Evolutionary conservation across 495 filamentous ascomycete genomes (phyloP), one percentile per base, ranked within the genome.

Genomic region (Penicillium riverlandense): DNA sequence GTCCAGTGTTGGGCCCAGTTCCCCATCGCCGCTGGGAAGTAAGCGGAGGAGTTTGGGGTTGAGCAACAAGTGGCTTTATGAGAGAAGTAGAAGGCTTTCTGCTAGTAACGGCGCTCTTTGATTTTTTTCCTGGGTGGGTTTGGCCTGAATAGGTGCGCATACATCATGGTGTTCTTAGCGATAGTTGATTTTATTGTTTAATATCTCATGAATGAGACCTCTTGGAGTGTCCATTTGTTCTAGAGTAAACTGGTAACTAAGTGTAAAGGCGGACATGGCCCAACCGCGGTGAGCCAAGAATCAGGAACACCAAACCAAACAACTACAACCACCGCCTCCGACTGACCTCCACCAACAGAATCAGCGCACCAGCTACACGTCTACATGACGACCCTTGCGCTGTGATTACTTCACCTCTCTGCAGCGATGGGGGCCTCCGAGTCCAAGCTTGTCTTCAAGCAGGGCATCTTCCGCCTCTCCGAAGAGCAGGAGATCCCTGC

Each of bases 361-460:
- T 6, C 22, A 22, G 22, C 22, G 22, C 22, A 22, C 2, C 36
- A 36, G 16, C 43, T 40, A n/a, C 30, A 36, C 39, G 35, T 38
- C 57, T 66, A 51, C 41, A 65, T 67, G 65, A 59, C 44, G 49
- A 49, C 40, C 34, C 35, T 37, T 44, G 30, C 33, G 43, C 48
- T 50, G 43, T 67, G 53, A 56, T 45, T 16, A 44, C 4, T 22
- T 47, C 47, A 48, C 16, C 39, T 53, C 36, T 49, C 44, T 54
- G 62, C 57, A 63, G 52, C 50, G 43, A 99, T 99, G 92, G 92
- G 92, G 62, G 92, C 92, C 58, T 96, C 92, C 64, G 94, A 99
- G 73, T 96, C 91, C 50, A 99, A 99, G 80, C 84, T 96, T 56
- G 87, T 90, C 56, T 97, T 99, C 80, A 99, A 97, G 69, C 86